Evolutionary conservation across 257 asterid genomes (phyloP).

Genomic region (Gentiana macrophylla): DNA sequence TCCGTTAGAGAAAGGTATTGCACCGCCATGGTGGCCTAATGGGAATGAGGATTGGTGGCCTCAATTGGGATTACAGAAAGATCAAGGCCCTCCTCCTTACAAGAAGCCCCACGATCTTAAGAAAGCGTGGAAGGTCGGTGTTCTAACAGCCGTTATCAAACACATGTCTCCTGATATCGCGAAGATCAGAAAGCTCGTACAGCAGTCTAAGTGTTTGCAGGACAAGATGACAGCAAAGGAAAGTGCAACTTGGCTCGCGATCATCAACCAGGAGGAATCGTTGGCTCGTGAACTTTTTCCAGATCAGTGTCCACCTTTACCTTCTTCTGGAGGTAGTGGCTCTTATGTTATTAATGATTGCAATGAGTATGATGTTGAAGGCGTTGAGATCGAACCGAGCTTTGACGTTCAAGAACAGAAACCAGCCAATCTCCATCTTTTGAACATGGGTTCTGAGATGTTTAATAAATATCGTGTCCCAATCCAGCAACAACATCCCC

Average conservation of each 20-base stretch:
- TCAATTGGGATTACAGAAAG: conserved; percentile 59
- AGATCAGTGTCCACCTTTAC: conserved; percentile 41
- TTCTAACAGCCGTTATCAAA: conserved; percentile 75
- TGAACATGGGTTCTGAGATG: conserved; percentile 28
- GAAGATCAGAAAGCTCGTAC: conserved; percentile 70
- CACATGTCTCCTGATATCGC: conserved; percentile 80
- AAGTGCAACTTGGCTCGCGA: conserved; percentile 83
- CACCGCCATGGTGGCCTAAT: conserved; percentile 95
- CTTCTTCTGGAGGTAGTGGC: conserved; percentile 42
- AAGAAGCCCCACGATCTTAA: conserved; percentile 89
- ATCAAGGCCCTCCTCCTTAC: conserved; percentile 69
- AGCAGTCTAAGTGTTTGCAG: conserved; percentile 82
- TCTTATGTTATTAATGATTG: conserved; percentile 36
- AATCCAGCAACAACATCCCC: conserved; percentile 28
- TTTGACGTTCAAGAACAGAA: conserved; percentile 62
- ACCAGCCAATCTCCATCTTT: conserved; percentile 36
- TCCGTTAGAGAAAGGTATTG: conserved; percentile 71
- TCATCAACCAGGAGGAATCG: conserved; percentile 68
- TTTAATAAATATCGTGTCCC: conserved; percentile 25
- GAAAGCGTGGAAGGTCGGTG: conserved; percentile 83
- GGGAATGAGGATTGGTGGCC: conserved; percentile 91
- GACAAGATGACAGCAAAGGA: conserved; percentile 92
- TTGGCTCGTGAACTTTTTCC: conserved; percentile 73
- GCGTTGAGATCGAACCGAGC: conserved; percentile 31
- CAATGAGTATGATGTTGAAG: conserved; percentile 78